phyloP scores from a whole-genome alignment of 2,329 filamentous ascomycete genomes.

The Blastomyces silverae region DNA sequence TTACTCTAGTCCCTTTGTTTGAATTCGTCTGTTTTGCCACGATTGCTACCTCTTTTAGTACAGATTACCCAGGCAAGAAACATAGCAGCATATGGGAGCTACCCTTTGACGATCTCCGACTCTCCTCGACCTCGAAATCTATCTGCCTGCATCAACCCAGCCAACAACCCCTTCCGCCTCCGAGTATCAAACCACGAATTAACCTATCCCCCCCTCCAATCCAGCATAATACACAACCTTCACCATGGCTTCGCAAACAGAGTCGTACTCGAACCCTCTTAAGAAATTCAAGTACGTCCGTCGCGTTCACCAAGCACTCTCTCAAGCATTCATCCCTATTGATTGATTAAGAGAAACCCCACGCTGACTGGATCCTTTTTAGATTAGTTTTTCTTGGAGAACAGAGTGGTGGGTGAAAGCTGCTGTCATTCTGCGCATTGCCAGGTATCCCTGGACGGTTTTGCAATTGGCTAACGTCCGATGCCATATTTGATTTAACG shows the following conservation, averaged over 20 bases:
- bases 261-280: conserved; percentile 95
- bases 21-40: not conserved
- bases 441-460: not conserved
- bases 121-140: conserved; percentile 9
- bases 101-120: not conserved
- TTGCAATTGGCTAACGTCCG: conserved; percentile 16
- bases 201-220: not conserved
- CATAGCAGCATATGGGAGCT: not conserved
- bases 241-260: conserved; percentile 69
- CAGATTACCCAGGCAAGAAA: not conserved
- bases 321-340: not conserved
- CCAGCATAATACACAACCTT: not conserved
- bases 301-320: not conserved
- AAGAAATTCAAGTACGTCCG: conserved; percentile 95
- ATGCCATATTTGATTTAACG: not conserved
- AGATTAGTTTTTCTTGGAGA: conserved; percentile 97
- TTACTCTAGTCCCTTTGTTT: not conserved
- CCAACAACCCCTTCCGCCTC: not conserved
- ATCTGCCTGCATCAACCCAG: conserved; percentile 3
- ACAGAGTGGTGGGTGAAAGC: conserved; percentile 71
- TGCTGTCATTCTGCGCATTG: conserved; percentile 15
- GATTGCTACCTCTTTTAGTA: conserved; percentile 14
- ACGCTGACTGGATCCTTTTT: conserved; percentile 16
- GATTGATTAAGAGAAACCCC: not conserved
- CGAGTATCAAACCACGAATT: not conserved